phyloP scores from a whole-genome alignment of 148 eudicot genomes.

The Heliamphora exappendiculata region DNA sequence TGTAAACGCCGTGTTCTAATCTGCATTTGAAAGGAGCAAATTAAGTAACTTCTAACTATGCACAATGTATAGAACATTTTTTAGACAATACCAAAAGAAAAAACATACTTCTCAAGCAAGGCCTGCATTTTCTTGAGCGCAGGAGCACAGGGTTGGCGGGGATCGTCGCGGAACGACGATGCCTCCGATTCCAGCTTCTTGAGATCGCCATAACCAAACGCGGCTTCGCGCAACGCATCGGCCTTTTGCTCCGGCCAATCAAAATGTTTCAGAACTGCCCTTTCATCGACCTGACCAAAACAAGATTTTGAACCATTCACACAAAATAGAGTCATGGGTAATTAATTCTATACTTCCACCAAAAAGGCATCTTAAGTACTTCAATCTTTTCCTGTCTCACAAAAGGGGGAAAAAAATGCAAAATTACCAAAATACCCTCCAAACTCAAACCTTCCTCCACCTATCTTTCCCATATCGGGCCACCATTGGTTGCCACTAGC shows the following conservation, averaged over 20 bases:
- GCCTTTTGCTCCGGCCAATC: constrained; percentile 97
- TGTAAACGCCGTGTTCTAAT: constrained; percentile 82
- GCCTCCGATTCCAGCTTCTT: constrained; percentile 85
- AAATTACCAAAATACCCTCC: too few relatives aligned
- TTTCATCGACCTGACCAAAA: constrained; percentile 70
- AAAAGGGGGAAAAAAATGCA: too few relatives aligned
- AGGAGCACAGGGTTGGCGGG: constrained; percentile 62
- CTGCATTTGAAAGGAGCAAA: constrained; percentile 25
- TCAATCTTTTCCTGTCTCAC: too few relatives aligned
- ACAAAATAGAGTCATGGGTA: too few relatives aligned
- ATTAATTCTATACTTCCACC: too few relatives aligned
- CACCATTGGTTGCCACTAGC: too few relatives aligned
- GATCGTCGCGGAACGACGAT: constrained; percentile 54
- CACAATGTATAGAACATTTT: background rate
- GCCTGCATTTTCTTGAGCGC: constrained; percentile 95
- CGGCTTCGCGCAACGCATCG: constrained; percentile 93
- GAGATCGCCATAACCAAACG: constrained; percentile 86
- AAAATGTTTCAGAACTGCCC: constrained; percentile 94
- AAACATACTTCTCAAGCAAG: constrained; percentile 69
- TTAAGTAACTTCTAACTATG: background rate
- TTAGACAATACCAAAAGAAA: too few relatives aligned
- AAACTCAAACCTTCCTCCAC: too few relatives aligned
- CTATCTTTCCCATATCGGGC: too few relatives aligned
- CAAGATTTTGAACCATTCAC: background rate
- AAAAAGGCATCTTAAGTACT: too few relatives aligned